These are phyloP conservation scores for Globisporangium okanoganense DNA, from an alignment of 352 stramenopile genomes.

Conservation along the genomic window DNA sequence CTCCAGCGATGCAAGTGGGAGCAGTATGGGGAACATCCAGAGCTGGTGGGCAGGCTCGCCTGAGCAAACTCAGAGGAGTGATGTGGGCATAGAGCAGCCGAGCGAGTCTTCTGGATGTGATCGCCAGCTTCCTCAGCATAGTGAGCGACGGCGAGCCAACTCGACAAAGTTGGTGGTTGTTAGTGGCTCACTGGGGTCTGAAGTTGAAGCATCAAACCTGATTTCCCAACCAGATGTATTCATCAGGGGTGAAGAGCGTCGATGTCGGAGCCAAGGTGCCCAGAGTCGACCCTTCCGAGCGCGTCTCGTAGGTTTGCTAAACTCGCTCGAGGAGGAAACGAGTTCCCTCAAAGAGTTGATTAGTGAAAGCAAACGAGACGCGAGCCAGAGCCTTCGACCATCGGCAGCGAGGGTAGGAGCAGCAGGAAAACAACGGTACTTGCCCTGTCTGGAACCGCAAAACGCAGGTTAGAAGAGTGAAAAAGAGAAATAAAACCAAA, in stretches of 20 bases:
- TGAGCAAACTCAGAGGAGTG: background rate
- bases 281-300: constrained; percentile 42
- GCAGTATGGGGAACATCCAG: constrained; percentile 34
- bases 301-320: constrained; percentile 56
- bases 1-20: constrained; percentile 7
- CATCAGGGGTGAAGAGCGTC: constrained; percentile 3
- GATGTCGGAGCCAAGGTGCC: constrained; percentile 17
- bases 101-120: background rate
- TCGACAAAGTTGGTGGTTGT: background rate
- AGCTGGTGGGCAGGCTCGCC: constrained; percentile 49
- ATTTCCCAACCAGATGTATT: background rate
- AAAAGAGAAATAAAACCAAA: background rate
- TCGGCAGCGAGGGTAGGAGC: background rate
- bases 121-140: background rate
- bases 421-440: background rate
- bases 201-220: background rate
- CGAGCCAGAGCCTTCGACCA: background rate
- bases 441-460: constrained; percentile 9
- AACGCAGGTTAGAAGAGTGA: background rate
- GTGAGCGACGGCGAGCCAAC: constrained; percentile 7
- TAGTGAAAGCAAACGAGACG: background rate
- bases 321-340: constrained; percentile 68
- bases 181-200: background rate
- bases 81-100: constrained; percentile 11
- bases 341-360: constrained; percentile 37